A percentile compares a stretch with the other conserved stretches of the same genome.
phyloP scores from a whole-genome alignment of 2,329 filamentous ascomycete genomes.

The Botryosphaeria dothidea region DNA sequence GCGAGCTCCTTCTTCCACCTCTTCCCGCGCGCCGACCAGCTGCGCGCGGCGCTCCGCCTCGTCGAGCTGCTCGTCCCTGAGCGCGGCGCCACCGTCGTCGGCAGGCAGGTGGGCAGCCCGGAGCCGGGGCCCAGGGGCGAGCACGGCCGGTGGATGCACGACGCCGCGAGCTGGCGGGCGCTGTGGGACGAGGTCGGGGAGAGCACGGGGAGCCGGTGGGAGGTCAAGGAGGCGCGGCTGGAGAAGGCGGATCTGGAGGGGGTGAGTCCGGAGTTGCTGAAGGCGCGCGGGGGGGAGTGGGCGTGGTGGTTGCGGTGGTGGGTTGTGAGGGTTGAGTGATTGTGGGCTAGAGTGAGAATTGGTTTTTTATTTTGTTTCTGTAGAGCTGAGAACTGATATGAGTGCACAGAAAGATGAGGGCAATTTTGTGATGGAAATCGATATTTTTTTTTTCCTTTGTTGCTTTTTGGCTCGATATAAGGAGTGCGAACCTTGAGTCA shows the following conservation, averaged over 20 bases:
- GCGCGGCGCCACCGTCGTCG: slow-evolving; percentile 52
- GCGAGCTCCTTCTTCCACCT: slow-evolving; percentile 46
- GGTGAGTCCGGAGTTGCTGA: not conserved
- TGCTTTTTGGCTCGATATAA: no score
- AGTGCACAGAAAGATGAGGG: no score
- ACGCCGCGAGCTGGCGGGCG: slow-evolving; percentile 33
- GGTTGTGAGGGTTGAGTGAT: slow-evolving; percentile 1
- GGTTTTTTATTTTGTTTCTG: no score
- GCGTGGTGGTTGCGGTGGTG: not conserved
- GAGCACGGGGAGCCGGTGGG: slow-evolving; percentile 25
- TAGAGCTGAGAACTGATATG: no score
- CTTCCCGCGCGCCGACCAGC: slow-evolving; percentile 37
- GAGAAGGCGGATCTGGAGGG: not conserved
- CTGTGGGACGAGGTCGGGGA: slow-evolving; percentile 43
- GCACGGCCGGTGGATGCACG: slow-evolving; percentile 30
- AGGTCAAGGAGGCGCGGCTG: not conserved
- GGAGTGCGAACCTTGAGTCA: no score
- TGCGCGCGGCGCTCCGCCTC: slow-evolving; percentile 35
- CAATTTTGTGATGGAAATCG: no score
- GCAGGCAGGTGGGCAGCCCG: slow-evolving; percentile 50
- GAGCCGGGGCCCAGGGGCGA: slow-evolving; percentile 24
- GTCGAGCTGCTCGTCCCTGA: slow-evolving; percentile 36
- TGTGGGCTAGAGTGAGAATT: no score
- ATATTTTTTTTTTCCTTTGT: no score
- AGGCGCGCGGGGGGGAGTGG: not conserved